Evolutionary conservation across 2,329 filamentous ascomycete genomes (phyloP).

Genomic region (Colletotrichum ledebouriae): DNA sequence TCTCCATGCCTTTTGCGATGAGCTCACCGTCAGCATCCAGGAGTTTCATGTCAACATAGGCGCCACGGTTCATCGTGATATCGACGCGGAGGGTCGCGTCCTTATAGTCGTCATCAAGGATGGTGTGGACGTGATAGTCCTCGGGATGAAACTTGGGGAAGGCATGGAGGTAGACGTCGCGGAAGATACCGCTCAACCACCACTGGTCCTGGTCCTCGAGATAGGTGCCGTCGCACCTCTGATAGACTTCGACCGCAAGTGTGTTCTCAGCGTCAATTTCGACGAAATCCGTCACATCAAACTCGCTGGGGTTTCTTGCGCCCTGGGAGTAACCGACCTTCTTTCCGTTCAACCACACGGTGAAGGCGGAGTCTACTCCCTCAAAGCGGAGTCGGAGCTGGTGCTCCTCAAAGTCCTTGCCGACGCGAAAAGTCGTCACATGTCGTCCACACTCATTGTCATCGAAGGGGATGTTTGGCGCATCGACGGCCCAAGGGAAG

Average conservation of each 20-base stretch:
- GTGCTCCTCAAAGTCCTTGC: slow-evolving; percentile 58
- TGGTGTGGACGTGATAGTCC: slow-evolving; percentile 68
- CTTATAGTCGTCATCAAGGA: slow-evolving; percentile 66
- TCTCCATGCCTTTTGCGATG: slow-evolving; percentile 46
- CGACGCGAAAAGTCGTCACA: slow-evolving; percentile 67
- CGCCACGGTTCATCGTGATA: slow-evolving; percentile 57
- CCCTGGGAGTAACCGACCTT: slow-evolving; percentile 81
- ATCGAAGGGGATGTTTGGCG: slow-evolving; percentile 73
- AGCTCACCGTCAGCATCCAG: slow-evolving; percentile 51
- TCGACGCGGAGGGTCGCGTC: slow-evolving; percentile 65
- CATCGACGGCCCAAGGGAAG: slow-evolving; percentile 76
- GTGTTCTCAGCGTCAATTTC: slow-evolving; percentile 61
- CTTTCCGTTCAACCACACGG: slow-evolving; percentile 77
- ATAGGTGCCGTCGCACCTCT: slow-evolving; percentile 79
- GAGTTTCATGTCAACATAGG: slow-evolving; percentile 51
- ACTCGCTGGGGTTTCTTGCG: slow-evolving; percentile 79
- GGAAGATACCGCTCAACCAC: slow-evolving; percentile 77
- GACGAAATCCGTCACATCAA: slow-evolving; percentile 73
- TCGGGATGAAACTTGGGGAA: slow-evolving; percentile 69
- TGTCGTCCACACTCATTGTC: slow-evolving; percentile 78
- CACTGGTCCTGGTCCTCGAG: slow-evolving; percentile 81
- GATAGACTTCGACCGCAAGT: slow-evolving; percentile 77
- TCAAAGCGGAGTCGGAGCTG: slow-evolving; percentile 80
- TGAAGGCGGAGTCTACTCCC: slow-evolving; percentile 80
- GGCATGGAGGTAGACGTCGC: slow-evolving; percentile 75